These are phyloP conservation scores for Thalassia testudinum DNA, from an alignment of 116 monocot species.

Conservation along the genomic window DNA sequence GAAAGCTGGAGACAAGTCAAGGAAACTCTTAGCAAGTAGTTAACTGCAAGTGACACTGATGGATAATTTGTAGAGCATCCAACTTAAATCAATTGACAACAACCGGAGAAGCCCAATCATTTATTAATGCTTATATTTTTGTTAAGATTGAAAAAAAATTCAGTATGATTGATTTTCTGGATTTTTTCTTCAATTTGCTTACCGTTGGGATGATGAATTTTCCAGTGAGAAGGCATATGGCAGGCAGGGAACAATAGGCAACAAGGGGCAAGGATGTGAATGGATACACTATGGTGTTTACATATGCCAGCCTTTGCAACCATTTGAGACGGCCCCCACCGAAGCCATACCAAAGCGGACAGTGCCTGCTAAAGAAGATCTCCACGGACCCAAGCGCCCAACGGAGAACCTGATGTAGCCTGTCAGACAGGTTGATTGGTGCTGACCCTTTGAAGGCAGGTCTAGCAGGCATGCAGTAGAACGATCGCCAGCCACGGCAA, in stretches of 20 bases:
- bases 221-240: slow-evolving; percentile 69
- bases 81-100: not conserved
- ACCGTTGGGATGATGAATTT: slow-evolving; percentile 87
- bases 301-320: slow-evolving; percentile 61
- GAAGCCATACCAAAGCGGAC: slow-evolving; percentile 73
- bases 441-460: slow-evolving; percentile 83
- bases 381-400: slow-evolving; percentile 86
- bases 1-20: slow-evolving; percentile 44
- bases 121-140: no score
- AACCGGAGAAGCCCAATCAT: not conserved
- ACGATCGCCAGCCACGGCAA: slow-evolving; percentile 73
- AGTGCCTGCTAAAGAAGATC: slow-evolving; percentile 73
- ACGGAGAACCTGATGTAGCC: slow-evolving; percentile 70
- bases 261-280: slow-evolving; percentile 69
- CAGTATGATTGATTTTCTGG: not conserved
- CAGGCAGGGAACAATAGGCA: slow-evolving; percentile 62
- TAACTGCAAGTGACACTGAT: not conserved
- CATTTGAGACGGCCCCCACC: slow-evolving; percentile 67
- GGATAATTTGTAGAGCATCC: not conserved
- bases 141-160: not conserved
- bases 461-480: slow-evolving; percentile 68
- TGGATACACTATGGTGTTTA: slow-evolving; percentile 77
- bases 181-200: slow-evolving; percentile 4
- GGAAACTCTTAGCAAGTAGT: not conserved
- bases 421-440: slow-evolving; percentile 66